A percentile compares a stretch with the other conserved stretches of the same genome.
phyloP scores from a whole-genome alignment of 169 alveolate genomes.

The Eimeria praecox region DNA sequence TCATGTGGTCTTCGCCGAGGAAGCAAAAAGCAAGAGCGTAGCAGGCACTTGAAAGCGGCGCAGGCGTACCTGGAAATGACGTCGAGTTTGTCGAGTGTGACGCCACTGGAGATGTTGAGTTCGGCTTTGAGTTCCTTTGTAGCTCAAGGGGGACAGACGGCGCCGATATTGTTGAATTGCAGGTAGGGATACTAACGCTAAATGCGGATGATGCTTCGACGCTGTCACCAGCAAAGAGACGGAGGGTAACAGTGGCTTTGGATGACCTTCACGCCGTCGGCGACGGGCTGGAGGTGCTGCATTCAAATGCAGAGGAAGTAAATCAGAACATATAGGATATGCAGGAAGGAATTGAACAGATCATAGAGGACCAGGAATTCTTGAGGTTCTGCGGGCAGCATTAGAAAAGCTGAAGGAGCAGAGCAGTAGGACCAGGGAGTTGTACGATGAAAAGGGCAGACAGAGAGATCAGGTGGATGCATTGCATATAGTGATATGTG shows the following conservation, averaged over 20 bases:
- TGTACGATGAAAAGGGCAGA: not conserved
- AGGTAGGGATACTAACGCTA: not conserved
- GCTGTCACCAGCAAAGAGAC: not conserved
- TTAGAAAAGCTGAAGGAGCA: not conserved
- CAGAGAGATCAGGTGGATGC: constrained; percentile 20
- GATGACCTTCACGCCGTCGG: not conserved
- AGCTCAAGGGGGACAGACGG: not conserved
- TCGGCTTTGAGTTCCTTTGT: too few species aligned
- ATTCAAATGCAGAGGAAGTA: not conserved
- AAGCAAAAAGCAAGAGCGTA: not conserved
- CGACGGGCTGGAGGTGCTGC: constrained; percentile 18
- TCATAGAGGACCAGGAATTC: not conserved
- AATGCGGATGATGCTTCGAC: not conserved
- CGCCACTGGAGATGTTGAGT: not conserved
- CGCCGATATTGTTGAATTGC: not conserved
- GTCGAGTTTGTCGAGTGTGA: not conserved
- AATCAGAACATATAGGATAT: not conserved
- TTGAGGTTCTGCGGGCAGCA: not conserved
- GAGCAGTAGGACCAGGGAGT: not conserved
- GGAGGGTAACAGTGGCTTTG: constrained; percentile 16
- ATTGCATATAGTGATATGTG: too few species aligned
- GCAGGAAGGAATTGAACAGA: not conserved
- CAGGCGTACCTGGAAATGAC: not conserved
- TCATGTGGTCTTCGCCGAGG: not conserved
- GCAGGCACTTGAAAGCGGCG: not conserved